Base-by-base conservation (phyloP, 495 filamentous ascomycete genomes). In the Hypoxylon subgilvum region DNA sequence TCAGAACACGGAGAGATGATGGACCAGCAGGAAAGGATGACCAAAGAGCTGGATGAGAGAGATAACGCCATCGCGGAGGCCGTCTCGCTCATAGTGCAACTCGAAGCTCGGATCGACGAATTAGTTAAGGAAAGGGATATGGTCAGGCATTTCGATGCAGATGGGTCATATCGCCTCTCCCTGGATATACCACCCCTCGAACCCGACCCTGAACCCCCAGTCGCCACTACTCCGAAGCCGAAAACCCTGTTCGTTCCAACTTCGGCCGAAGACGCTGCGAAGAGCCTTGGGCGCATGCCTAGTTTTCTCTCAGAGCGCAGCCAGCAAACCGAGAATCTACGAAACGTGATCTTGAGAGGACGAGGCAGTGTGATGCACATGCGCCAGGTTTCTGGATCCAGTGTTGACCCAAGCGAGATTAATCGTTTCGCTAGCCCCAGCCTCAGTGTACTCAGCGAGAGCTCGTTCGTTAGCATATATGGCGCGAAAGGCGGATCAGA, bases 31-130 rank as follows among this genome's bases (percentile, higher is more conserved):
- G 77, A 81, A 62, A 69, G 84, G 66, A 72, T 88, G 4, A 28
- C 58, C 5, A 66, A 69, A 3, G 88, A 93, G 61, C 74, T 96
- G 48, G 85, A 90, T 41, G 87, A 87, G 63, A 79, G 88, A 22
- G 88, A 95, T 68, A 81, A 85, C 38, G 91, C 89, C 1, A 75
- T 96, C 1, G 84, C 86, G 39, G 91, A 96, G 66, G 92, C 92
- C 2, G 88, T 93, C 6, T 80, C 83, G 8, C 78, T 94, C 65
- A 96, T 97, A 43, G 85, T 87, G 40, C 76, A 81, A 34, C 71
- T 93, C 22, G 90, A 97, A 70, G 79, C 82, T 0, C 84, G 83
- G 62, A 72, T 88, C 2, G 82, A 88, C 22, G 73, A 83, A 45
- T 69, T 90, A 52, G 30, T 73, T 0, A 57, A 52, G 31, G 77